Evolutionary conservation across 106 monocot genomes (phyloP).

Genomic region (Phalaenopsis equestris): DNA sequence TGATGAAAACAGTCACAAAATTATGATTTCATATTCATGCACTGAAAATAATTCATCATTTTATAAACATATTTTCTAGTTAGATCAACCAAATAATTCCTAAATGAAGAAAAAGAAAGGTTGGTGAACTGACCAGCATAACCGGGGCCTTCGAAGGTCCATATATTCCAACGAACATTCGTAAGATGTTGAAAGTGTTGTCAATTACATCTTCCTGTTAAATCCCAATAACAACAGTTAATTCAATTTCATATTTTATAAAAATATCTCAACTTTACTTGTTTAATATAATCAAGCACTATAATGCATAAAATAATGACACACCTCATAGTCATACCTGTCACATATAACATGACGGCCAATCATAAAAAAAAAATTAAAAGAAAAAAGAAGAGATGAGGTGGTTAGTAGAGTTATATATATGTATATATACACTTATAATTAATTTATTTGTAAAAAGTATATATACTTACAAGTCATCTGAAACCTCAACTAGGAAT

Average conservation of each 20-base stretch:
- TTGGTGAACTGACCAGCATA: conserved; percentile 59
- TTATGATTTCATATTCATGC: too few relatives aligned
- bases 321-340: conserved; percentile 93
- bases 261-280: neutral
- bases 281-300: neutral
- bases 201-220: conserved; percentile 80
- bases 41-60: too few relatives aligned
- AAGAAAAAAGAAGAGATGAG: neutral
- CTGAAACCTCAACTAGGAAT: conserved; percentile 84
- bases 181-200: conserved; percentile 77
- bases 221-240: neutral
- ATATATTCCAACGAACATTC: conserved; percentile 80
- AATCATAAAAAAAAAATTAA: neutral
- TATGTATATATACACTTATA: neutral
- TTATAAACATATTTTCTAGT: too few relatives aligned
- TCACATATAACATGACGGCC: conserved; percentile 3
- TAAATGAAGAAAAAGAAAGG: neutral
- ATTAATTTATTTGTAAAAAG: neutral
- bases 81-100: too few relatives aligned
- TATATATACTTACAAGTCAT: conserved; percentile 72
- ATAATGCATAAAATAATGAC: neutral
- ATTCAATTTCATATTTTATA: neutral
- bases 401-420: neutral
- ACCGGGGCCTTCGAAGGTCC: conserved; percentile 58
- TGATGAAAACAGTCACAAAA: too few relatives aligned